Evolutionary conservation across 2,329 filamentous ascomycete species (phyloP).

Genomic region (Aspergillus brunneoviolaceus): DNA sequence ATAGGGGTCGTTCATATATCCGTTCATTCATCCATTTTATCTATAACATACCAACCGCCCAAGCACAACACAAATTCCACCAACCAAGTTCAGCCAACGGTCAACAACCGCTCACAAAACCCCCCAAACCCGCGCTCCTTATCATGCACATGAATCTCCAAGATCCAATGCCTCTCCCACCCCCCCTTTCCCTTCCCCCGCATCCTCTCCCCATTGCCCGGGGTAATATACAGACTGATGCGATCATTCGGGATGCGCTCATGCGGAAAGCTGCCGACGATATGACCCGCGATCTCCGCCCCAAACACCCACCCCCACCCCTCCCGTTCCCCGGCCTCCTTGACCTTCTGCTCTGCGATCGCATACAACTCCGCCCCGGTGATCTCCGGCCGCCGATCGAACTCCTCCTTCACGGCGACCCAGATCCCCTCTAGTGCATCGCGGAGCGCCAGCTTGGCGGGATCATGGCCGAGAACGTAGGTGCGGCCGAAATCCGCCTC

Average conservation of each 20-base stretch:
- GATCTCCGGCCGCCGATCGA: conserved; percentile 43
- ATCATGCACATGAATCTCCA: conserved; percentile 52
- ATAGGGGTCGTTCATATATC: too few relatives aligned
- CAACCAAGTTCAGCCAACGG: conserved; percentile 17
- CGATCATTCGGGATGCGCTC: conserved; percentile 53
- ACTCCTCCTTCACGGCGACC: conserved; percentile 46
- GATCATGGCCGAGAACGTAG: conserved; percentile 51
- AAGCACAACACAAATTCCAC: too few relatives aligned
- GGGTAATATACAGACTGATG: conserved; percentile 46
- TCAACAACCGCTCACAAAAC: conserved; percentile 45
- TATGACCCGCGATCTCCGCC: conserved; percentile 48
- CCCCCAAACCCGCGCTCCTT: conserved; percentile 39
- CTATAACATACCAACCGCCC: too few relatives aligned
- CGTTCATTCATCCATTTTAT: too few relatives aligned
- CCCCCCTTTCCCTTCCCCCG: conserved; percentile 41
- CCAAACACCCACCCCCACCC: conserved; percentile 46
- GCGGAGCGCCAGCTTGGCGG: conserved; percentile 45
- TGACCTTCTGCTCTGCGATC: conserved; percentile 43
- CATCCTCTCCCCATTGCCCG: conserved; percentile 48
- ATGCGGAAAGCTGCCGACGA: conserved; percentile 54
- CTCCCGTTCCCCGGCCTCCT: conserved; percentile 18
- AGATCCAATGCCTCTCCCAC: conserved; percentile 50
- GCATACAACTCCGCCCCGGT: conserved; percentile 51
- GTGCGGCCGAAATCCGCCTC: conserved; percentile 57
- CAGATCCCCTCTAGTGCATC: conserved; percentile 51